phyloP scores from a whole-genome alignment of 768 basidiomycete genomes.

The Lanmaoa pseudosensibilis region DNA sequence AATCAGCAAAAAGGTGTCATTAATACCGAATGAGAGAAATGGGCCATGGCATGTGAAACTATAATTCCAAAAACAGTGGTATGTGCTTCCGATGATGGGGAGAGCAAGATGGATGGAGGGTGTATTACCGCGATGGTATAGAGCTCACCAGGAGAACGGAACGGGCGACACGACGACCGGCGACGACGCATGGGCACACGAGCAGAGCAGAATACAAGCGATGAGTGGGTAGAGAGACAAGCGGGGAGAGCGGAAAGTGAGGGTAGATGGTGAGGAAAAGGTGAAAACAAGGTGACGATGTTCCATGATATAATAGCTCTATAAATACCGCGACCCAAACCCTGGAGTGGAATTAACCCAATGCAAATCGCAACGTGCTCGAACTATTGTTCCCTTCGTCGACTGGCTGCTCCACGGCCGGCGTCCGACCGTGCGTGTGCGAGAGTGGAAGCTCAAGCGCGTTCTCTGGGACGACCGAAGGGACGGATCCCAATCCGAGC shows the following conservation, averaged over 20 bases:
- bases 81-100: constrained; percentile 1
- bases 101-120: neutral
- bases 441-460: constrained; percentile 17
- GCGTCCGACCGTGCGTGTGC: neutral
- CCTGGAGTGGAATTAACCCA: constrained; percentile 20
- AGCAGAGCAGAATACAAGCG: neutral
- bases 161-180: constrained; percentile 1
- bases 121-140: constrained; percentile 5
- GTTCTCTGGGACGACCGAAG: constrained; percentile 7
- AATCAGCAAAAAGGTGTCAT: neutral
- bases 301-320: constrained; percentile 22
- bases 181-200: constrained; percentile 4
- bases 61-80: constrained; percentile 10
- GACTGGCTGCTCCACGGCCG: constrained; percentile 13
- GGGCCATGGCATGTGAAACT: constrained; percentile 2
- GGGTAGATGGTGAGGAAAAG: neutral
- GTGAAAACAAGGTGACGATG: neutral
- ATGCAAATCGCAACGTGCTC: constrained; percentile 33
- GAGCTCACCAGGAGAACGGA: constrained; percentile 11
- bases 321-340: constrained; percentile 25
- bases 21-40: neutral
- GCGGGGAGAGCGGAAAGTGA: neutral
- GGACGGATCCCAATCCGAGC: constrained; percentile 24
- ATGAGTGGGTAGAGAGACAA: neutral
- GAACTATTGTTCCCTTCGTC: constrained; percentile 28